phyloP scores from a whole-genome alignment of 306 rosid species.

The Betula pendula region DNA sequence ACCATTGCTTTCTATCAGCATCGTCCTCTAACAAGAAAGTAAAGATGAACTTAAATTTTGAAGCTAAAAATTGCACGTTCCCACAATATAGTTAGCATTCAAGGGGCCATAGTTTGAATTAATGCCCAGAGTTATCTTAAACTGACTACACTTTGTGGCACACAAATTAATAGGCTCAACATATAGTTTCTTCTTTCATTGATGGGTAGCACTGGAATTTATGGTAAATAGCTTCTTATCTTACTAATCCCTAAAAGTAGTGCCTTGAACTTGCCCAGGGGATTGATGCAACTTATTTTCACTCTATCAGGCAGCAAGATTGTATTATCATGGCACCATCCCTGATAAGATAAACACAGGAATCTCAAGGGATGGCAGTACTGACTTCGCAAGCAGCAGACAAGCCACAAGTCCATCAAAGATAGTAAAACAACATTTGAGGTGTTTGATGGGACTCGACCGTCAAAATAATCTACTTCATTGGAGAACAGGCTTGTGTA shows the following conservation, averaged over 20 bases:
- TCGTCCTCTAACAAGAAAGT: conserved; percentile 1
- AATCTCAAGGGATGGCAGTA: background rate
- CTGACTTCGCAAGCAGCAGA: background rate
- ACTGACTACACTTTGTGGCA: background rate
- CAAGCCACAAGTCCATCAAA: background rate
- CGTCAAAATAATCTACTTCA: background rate
- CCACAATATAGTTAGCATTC: background rate
- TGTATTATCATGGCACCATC: background rate
- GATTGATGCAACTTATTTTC: background rate
- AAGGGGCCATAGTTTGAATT: background rate
- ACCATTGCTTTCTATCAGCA: background rate
- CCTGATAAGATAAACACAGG: background rate
- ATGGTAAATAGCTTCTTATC: background rate
- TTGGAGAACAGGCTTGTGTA: background rate
- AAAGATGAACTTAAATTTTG: background rate
- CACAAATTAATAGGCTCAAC: background rate
- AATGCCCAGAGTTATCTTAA: background rate
- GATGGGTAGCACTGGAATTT: background rate
- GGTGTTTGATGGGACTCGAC: background rate
- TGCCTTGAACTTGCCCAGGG: no score
- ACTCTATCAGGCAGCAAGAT: background rate
- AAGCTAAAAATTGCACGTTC: background rate
- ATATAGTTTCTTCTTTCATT: background rate
- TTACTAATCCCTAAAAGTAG: background rate
- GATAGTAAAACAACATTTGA: background rate